phyloP scores from a whole-genome alignment of 306 rosid species.

The Crotalaria pallida region DNA sequence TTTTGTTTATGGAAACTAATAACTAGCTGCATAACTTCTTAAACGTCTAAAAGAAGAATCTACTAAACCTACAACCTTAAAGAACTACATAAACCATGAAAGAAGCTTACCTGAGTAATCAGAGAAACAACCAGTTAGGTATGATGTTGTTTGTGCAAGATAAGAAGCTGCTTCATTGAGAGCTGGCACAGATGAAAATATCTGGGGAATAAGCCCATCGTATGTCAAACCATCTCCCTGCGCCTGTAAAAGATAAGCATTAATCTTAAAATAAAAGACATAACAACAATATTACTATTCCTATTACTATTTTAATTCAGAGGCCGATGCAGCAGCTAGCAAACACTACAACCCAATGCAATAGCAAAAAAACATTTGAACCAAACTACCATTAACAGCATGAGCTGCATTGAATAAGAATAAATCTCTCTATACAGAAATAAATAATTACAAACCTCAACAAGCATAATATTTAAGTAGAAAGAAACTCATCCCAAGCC shows the following conservation, averaged over 20 bases:
- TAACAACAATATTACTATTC: neutral
- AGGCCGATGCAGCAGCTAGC: neutral
- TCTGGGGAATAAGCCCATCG: slow-evolving; percentile 70
- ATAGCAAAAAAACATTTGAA: neutral
- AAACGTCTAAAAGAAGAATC: slow-evolving; percentile 14
- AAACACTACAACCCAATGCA: neutral
- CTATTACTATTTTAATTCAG: neutral
- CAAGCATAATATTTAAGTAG: neutral
- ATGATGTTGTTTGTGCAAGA: slow-evolving; percentile 81
- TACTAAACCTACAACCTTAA: neutral
- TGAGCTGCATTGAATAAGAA: neutral
- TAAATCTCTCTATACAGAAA: neutral
- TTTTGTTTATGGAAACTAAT: neutral
- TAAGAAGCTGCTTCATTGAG: slow-evolving; percentile 87
- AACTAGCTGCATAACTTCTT: neutral
- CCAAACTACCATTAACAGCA: neutral
- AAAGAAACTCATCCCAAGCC: neutral
- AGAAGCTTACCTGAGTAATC: slow-evolving; percentile 67
- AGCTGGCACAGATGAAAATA: slow-evolving; percentile 80
- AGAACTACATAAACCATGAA: slow-evolving; percentile 13
- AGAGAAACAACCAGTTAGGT: slow-evolving; percentile 68
- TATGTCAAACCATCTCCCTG: slow-evolving; percentile 38
- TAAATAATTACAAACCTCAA: neutral
- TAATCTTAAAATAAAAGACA: neutral
- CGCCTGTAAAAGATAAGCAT: slow-evolving; percentile 26